Evolutionary conservation across 805 yeast genomes (phyloP), one percentile per base, ranked within the genome.

Genomic region (Pichia paraexigua): DNA sequence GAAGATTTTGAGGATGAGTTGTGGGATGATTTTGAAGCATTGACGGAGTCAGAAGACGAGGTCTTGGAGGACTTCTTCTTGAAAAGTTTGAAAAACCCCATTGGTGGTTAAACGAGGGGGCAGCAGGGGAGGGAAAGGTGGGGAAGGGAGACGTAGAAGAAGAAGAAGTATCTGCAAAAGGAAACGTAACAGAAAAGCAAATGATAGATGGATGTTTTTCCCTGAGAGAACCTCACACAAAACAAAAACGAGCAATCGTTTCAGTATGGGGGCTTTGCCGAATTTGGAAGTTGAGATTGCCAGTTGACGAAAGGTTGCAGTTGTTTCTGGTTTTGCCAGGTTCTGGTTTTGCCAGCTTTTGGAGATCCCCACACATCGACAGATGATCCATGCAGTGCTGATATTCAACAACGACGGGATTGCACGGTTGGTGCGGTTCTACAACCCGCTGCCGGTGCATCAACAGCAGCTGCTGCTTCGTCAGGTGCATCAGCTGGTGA

Each of bases 381-480:
- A n/a, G 25, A 63, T 63, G 67, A 63, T 63, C 3, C 65, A 63
- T 35, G 60, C 66, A 1, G 64, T 63, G 18, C 55, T 63, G 32
- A 60, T 63, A 15, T 63, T 94, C 68, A 92, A 92, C 69, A 90
- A 86, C 58, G 86, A 86, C 60, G 95, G 97, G 2, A 77, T 87
- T 45, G 97, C 98, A 1, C 78, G 99, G 51, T 72, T 94, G 45
- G 80, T 87, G 66, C 90, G 90, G 67, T 94, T 92, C 71, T 94
- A 94, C 66, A 87, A 96, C 0, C 95, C 95, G 2, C 86, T 92
- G 20, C 96, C 91, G 55, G 75, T 89, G 15, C 80, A 81, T 41
- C 87, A 95, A 17, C 98, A 94, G 62, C 82, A 84, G 57, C 70
- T 85, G 39, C 75, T 92, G 25, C 72, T 92, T 20, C 82, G 84